These are phyloP conservation scores for Nannochloropsis salina DNA, from an alignment of 108 stramenopile genomes.

Conservation along the genomic window DNA sequence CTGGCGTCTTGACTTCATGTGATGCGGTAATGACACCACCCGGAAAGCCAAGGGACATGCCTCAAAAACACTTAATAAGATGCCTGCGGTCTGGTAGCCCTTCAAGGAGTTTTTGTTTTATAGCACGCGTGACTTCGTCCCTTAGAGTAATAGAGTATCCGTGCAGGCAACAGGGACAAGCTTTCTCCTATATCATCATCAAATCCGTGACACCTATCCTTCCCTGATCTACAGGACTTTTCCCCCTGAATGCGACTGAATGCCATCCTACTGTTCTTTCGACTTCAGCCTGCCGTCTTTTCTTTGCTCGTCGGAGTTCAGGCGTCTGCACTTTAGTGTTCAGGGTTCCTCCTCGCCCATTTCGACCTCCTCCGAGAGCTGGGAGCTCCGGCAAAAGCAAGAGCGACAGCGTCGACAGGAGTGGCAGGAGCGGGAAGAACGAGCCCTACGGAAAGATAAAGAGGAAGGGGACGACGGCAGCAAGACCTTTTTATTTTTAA, in stretches of 20 bases:
- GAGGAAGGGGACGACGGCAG: neutral
- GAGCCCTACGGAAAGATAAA: neutral
- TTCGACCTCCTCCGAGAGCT: neutral
- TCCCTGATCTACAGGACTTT: too few species aligned
- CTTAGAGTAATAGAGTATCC: too few species aligned
- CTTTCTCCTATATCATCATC: too few species aligned
- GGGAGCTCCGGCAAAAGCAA: slow-evolving; percentile 6
- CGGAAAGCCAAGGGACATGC: too few species aligned
- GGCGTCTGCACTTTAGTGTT: neutral
- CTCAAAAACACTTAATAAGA: too few species aligned
- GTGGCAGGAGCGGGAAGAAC: slow-evolving; percentile 17
- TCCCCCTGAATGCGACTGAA: neutral
- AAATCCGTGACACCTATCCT: too few species aligned
- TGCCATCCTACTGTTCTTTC: neutral
- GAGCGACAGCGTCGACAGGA: neutral
- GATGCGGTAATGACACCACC: too few species aligned
- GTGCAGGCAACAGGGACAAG: too few species aligned
- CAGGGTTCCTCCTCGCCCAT: neutral
- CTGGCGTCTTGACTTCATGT: too few species aligned
- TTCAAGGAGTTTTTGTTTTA: too few species aligned
- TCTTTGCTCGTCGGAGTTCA: neutral
- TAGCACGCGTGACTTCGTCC: too few species aligned
- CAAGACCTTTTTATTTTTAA: slow-evolving; percentile 10
- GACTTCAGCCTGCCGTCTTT: neutral
- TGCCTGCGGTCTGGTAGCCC: too few species aligned